A percentile compares a stretch with the other conserved stretches of the same genome.
Evolutionary conservation across 2,329 filamentous ascomycete species (phyloP).

Genomic region (Canariomyces notabilis): DNA sequence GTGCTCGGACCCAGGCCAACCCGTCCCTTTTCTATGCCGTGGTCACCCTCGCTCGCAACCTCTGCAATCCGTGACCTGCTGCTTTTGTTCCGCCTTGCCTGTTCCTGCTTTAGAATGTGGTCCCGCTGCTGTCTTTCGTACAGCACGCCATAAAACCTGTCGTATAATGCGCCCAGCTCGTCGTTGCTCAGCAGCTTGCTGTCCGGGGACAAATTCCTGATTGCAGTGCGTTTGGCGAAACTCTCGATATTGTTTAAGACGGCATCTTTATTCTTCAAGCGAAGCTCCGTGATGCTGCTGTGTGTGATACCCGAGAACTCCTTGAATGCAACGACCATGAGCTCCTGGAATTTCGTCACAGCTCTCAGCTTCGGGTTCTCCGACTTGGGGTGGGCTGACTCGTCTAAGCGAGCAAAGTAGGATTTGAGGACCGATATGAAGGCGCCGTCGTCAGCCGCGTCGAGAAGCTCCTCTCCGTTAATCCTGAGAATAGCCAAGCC

Average conservation of each 20-base stretch:
- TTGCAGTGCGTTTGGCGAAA: conserved; percentile 94
- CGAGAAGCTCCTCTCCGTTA: conserved; percentile 91
- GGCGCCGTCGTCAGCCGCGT: conserved; percentile 88
- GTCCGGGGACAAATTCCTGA: conserved; percentile 90
- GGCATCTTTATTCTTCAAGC: conserved; percentile 87
- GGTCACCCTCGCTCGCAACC: conserved; percentile 36
- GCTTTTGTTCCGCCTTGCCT: conserved; percentile 59
- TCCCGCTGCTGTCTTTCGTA: conserved; percentile 88
- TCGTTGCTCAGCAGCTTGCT: conserved; percentile 84
- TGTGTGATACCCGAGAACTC: conserved; percentile 96
- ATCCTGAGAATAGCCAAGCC: conserved; percentile 94
- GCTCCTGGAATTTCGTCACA: conserved; percentile 92
- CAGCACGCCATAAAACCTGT: conserved; percentile 85
- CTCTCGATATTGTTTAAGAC: conserved; percentile 95
- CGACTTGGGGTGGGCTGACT: conserved; percentile 91
- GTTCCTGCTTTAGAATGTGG: conserved; percentile 71
- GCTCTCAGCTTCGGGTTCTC: conserved; percentile 92
- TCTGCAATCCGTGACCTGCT: conserved; percentile 39
- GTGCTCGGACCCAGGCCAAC: conserved; percentile 86
- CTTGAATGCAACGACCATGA: conserved; percentile 99
- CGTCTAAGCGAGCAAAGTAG: conserved; percentile 89
- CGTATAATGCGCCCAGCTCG: conserved; percentile 85
- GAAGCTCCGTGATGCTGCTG: conserved; percentile 80
- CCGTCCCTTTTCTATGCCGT: conserved; percentile 71
- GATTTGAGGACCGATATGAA: conserved; percentile 95